These are phyloP conservation scores for Candida glucosophila DNA, from an alignment of 1,139 yeast genomes.

Conservation along the genomic window DNA sequence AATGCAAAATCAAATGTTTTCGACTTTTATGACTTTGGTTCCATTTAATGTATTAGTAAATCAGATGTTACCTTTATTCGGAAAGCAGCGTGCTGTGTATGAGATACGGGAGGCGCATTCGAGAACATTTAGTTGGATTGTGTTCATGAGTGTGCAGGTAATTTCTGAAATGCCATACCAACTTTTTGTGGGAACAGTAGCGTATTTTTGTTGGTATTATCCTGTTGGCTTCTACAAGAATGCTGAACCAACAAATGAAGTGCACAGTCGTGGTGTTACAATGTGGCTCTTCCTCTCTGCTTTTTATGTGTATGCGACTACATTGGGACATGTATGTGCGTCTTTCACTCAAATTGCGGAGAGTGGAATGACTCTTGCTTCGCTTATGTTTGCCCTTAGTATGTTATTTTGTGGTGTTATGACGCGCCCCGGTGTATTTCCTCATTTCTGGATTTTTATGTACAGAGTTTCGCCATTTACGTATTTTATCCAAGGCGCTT, in stretches of 20 bases:
- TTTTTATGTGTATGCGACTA: conserved; percentile 47
- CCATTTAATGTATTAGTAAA: conserved; percentile 44
- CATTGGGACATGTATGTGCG: conserved; percentile 58
- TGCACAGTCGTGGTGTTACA: conserved; percentile 41
- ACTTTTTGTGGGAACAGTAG: conserved; percentile 40
- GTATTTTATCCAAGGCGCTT: conserved; percentile 53
- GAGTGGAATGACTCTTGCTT: conserved; percentile 50
- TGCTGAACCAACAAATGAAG: conserved; percentile 21
- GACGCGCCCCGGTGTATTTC: conserved; percentile 48
- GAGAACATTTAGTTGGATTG: conserved; percentile 59
- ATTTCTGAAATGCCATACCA: conserved; percentile 51
- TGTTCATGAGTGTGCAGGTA: conserved; percentile 43
- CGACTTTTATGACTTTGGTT: conserved; percentile 42
- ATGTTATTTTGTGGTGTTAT: conserved; percentile 58
- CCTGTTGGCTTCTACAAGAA: conserved; percentile 48
- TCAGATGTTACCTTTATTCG: conserved; percentile 31
- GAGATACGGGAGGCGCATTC: conserved; percentile 60
- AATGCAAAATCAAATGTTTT: conserved; percentile 43
- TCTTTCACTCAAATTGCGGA: conserved; percentile 56
- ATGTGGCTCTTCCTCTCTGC: conserved; percentile 46
- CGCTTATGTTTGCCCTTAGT: conserved; percentile 44
- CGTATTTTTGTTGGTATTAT: conserved; percentile 49
- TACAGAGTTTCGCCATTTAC: conserved; percentile 65
- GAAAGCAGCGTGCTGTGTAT: conserved; percentile 44
- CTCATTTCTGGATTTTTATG: conserved; percentile 63